A percentile compares a stretch with the other conserved stretches of the same genome.
phyloP scores from a whole-genome alignment of 148 eudicot species.

The Vaccinium corymbosum region DNA sequence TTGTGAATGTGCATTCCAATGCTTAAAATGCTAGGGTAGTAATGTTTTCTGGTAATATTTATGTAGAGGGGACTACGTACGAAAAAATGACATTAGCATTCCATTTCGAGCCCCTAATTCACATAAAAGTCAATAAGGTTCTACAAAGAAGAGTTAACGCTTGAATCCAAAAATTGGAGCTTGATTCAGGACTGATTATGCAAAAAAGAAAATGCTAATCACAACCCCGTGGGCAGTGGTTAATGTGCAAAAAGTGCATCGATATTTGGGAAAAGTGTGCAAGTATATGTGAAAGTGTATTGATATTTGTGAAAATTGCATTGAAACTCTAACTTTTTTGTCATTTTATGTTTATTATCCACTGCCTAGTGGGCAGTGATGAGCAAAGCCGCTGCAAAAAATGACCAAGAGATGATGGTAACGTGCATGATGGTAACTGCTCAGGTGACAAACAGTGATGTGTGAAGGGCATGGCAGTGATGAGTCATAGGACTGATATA shows the following conservation, averaged over 20 bases:
- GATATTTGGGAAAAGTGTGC: too few species aligned
- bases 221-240: too few species aligned
- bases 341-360: too few species aligned
- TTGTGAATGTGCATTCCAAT: neutral
- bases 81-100: neutral
- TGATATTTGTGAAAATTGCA: too few species aligned
- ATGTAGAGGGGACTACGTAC: neutral
- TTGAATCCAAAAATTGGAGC: neutral
- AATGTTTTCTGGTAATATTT: neutral
- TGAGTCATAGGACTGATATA: neutral
- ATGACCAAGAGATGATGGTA: neutral
- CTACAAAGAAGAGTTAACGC: neutral
- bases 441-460: neutral
- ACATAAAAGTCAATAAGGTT: neutral
- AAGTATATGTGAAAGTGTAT: too few species aligned
- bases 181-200: neutral
- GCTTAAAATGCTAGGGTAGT: neutral
- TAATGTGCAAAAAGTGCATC: too few species aligned
- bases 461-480: neutral
- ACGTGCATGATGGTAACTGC: neutral
- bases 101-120: neutral
- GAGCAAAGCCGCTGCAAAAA: neutral
- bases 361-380: too few species aligned
- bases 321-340: too few species aligned
- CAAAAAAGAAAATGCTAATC: neutral